These are phyloP conservation scores for Penicillium steckii DNA, from an alignment of 495 filamentous ascomycete species.

Conservation along the genomic window DNA sequence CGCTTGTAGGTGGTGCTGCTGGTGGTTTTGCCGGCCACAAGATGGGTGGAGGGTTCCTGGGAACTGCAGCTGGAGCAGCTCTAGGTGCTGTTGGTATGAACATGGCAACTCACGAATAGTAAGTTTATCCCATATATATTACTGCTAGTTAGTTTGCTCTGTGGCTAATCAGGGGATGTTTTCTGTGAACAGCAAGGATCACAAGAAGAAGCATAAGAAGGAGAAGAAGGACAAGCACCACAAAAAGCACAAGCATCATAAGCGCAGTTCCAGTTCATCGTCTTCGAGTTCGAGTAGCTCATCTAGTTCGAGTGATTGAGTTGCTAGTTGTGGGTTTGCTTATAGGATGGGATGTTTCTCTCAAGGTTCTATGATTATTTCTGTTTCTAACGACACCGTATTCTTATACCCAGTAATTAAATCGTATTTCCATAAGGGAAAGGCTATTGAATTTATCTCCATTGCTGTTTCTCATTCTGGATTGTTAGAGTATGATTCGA, in stretches of 20 bases:
- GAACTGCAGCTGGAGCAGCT: constrained; percentile 41
- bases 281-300: constrained; percentile 30
- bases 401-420: neutral
- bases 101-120: constrained; percentile 35
- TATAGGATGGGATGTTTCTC: neutral
- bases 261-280: constrained; percentile 26
- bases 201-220: constrained; percentile 34
- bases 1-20: constrained; percentile 40
- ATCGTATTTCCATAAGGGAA: too few species aligned
- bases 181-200: constrained; percentile 7
- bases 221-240: constrained; percentile 31
- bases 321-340: neutral
- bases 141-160: neutral
- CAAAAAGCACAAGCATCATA: constrained; percentile 28
- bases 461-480: neutral
- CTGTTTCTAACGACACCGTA: neutral
- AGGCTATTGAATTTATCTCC: neutral
- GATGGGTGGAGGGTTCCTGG: constrained; percentile 39
- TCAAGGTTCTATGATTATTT: neutral
- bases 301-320: constrained; percentile 9
- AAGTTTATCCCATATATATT: constrained; percentile 9
- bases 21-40: constrained; percentile 46
- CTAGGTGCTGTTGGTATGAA: constrained; percentile 46
- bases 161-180: neutral
- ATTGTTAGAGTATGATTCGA: neutral